phyloP scores from a whole-genome alignment of 768 basidiomycete genomes.

The Rhizopogon salebrosus region DNA sequence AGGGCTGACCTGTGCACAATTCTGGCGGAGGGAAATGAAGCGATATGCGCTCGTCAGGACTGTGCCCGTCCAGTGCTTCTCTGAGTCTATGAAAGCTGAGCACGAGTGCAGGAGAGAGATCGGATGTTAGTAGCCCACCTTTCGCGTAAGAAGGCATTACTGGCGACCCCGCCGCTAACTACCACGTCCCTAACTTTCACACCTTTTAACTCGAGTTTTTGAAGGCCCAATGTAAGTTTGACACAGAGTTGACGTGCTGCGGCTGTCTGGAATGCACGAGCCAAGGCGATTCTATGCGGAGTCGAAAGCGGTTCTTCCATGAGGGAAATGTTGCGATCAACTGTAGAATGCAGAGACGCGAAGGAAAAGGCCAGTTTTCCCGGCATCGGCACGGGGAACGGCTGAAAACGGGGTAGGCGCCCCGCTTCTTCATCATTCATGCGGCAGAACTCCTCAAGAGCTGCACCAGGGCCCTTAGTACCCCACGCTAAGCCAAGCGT shows the following conservation, averaged over 20 bases:
- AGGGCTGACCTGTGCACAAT: conserved; percentile 65
- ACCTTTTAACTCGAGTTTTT: conserved; percentile 41
- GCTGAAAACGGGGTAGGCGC: conserved; percentile 26
- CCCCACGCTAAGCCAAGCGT: conserved; percentile 64
- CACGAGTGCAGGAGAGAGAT: not conserved
- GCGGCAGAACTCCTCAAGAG: conserved; percentile 68
- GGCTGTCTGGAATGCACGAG: conserved; percentile 66
- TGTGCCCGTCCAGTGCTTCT: conserved; percentile 21
- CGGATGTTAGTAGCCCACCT: conserved; percentile 37
- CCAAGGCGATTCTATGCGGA: conserved; percentile 40
- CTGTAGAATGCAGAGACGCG: conserved; percentile 66
- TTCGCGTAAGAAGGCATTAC: conserved; percentile 65
- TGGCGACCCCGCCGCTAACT: conserved; percentile 91
- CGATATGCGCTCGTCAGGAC: conserved; percentile 29
- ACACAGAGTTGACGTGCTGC: conserved; percentile 70
- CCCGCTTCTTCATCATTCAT: conserved; percentile 15
- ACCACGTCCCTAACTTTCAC: conserved; percentile 57
- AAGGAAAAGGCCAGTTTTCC: conserved; percentile 72
- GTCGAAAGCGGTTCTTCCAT: conserved; percentile 26
- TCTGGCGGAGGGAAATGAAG: conserved; percentile 71
- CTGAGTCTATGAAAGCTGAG: conserved; percentile 26
- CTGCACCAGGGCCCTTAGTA: conserved; percentile 66
- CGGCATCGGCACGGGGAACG: conserved; percentile 45
- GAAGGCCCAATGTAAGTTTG: conserved; percentile 45
- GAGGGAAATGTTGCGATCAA: conserved; percentile 51